Percentiles rank a stretch among this genome's conserved stretches.
Conservation (phyloP, 768 basidiomycete genomes). For the Boletus edulis region DNA sequence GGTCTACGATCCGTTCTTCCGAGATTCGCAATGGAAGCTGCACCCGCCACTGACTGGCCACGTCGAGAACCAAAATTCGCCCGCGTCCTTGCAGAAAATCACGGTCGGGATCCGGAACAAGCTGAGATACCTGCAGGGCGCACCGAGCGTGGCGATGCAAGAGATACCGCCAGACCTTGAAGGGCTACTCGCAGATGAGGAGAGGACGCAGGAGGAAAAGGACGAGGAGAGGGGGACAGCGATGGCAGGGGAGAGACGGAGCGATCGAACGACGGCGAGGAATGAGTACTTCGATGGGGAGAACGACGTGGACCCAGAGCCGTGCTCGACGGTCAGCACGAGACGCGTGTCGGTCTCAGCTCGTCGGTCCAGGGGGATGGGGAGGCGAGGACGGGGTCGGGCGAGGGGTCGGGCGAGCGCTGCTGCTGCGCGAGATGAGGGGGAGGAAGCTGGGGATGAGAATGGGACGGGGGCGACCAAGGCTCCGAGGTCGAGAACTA, state of each 20-base stretch:
- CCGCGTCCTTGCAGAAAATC: slow-evolving; percentile 81
- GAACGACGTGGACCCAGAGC: slow-evolving; percentile 58
- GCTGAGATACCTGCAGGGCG: slow-evolving; percentile 88
- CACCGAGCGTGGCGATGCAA: slow-evolving; percentile 95
- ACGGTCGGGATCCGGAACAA: slow-evolving; percentile 84
- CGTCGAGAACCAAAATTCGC: slow-evolving; percentile 90
- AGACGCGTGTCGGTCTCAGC: neutral
- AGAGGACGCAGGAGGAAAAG: slow-evolving; percentile 62
- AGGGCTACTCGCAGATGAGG: slow-evolving; percentile 72
- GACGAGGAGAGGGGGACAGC: slow-evolving; percentile 65
- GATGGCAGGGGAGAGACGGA: slow-evolving; percentile 49
- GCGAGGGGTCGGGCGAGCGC: slow-evolving; percentile 34
- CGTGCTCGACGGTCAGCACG: slow-evolving; percentile 14
- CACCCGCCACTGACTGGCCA: slow-evolving; percentile 90
- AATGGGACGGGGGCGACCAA: slow-evolving; percentile 24
- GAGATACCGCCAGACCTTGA: slow-evolving; percentile 93
- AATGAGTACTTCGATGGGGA: slow-evolving; percentile 79
- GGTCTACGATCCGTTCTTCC: slow-evolving; percentile 91
- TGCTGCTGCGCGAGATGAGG: slow-evolving; percentile 28
- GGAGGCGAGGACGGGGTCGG: slow-evolving; percentile 31
- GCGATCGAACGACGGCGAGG: slow-evolving; percentile 49
- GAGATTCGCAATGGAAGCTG: slow-evolving; percentile 86
- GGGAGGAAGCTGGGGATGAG: slow-evolving; percentile 40
- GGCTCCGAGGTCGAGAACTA: slow-evolving; percentile 33
- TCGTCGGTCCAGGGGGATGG: slow-evolving; percentile 23